Evolutionary conservation across 495 filamentous ascomycete genomes (phyloP), one percentile per base, ranked within the genome.

Genomic region (Aspergillus haitiensis): DNA sequence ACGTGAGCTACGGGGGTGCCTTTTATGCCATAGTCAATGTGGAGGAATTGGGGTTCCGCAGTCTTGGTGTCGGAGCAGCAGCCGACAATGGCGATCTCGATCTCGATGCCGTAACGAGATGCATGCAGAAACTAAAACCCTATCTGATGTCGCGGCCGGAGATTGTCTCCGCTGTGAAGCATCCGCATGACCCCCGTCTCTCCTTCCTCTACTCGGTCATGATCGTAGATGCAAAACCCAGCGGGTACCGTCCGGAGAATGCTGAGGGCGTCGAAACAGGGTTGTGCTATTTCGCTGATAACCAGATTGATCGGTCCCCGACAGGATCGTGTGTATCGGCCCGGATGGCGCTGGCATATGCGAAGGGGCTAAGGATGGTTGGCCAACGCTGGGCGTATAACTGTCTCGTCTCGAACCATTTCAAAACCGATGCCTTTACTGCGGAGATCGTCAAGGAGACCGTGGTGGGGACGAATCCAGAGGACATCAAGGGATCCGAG

Each of bases 121-220:
- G 58, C 11, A 44, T 63, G 39, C 55, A 62, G 27, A 63, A 44
- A 4, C 51, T 72, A 13, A 67, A 68, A 47, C 12, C 40, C 1
- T 57, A 65, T 46, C 63, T 72, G 6, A 37, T 49, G 10, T 56
- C 59, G 0, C 39, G 47, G 9, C 61, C 63, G 7, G 59, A 67
- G 2, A 52, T 69, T 8, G 0, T 53, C 5, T 15, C 52, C 10
- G 63, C 66, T 0, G 10, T 69, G 37, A 59, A 56, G 7, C 62
- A 68, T 34, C 59, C 61, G 2, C 60, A 65, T 32, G 66, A 67
- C 12, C 12, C 50, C 36, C 52, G 63, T 32, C 48, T 69, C 0
- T 61, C 64, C 10, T 71, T 66, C 57, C 55, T 67, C 4, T 72
- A 59, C 52, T 70, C 55, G 39, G 70, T 63, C 49, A 71, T 67